phyloP scores from a whole-genome alignment of 2,329 filamentous ascomycete genomes.

The Penicillium psychrosexuale region DNA sequence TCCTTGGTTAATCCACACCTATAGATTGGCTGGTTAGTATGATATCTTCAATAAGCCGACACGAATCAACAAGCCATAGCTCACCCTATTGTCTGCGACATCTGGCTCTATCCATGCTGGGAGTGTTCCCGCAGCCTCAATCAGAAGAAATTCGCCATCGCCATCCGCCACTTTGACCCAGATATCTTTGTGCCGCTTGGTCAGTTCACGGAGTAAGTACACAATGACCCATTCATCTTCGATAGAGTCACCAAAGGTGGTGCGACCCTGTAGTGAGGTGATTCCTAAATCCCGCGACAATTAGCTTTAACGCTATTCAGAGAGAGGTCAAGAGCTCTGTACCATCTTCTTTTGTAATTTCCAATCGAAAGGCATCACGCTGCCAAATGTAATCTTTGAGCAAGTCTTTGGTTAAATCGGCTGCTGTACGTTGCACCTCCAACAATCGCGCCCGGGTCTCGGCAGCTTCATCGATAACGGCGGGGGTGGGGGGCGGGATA shows the following conservation, averaged over 20 bases:
- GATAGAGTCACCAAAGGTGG: constrained; percentile 88
- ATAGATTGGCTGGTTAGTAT: not conserved
- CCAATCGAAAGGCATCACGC: constrained; percentile 72
- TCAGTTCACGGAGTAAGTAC: constrained; percentile 79
- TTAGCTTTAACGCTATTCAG: not conserved
- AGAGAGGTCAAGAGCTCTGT: constrained; percentile 20
- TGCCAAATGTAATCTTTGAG: constrained; percentile 96
- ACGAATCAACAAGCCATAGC: constrained; percentile 7
- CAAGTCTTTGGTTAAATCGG: constrained; percentile 60
- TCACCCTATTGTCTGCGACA: constrained; percentile 72
- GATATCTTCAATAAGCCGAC: not conserved
- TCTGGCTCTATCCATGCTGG: constrained; percentile 92
- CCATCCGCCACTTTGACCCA: constrained; percentile 84
- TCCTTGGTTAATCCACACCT: constrained; percentile 81
- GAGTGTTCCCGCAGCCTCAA: constrained; percentile 84
- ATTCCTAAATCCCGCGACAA: constrained; percentile 34
- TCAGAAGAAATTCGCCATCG: constrained; percentile 91
- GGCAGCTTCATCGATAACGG: constrained; percentile 54
- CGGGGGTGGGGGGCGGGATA: constrained; percentile 55
- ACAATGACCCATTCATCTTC: constrained; percentile 98
- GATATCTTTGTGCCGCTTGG: constrained; percentile 65
- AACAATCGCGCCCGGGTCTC: constrained; percentile 61
- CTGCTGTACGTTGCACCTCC: constrained; percentile 65
- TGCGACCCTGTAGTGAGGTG: constrained; percentile 68
- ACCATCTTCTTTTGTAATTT: constrained; percentile 61